Evolutionary conservation across 2,329 filamentous ascomycete genomes (phyloP).

Genomic region (Colletotrichum zoysiae): DNA sequence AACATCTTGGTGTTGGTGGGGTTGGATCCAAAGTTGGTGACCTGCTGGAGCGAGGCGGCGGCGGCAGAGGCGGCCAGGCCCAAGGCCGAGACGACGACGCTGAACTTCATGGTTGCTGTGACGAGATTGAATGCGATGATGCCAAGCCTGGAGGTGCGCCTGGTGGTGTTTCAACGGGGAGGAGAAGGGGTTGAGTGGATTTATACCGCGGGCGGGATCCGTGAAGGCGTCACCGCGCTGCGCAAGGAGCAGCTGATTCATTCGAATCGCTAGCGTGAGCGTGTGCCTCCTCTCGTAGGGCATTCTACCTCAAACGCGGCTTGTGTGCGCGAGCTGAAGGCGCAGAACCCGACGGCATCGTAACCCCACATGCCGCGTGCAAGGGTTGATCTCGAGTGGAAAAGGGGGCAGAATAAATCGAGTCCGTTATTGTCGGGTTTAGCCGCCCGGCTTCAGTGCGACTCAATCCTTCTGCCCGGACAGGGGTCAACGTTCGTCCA

Average conservation of each 20-base stretch:
- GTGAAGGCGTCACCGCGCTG: not conserved
- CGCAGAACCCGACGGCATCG: not conserved
- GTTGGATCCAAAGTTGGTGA: constrained; percentile 48
- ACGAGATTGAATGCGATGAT: not conserved
- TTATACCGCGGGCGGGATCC: not conserved
- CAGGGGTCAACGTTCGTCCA: not conserved
- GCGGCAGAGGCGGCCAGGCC: constrained; percentile 42
- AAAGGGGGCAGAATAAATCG: not conserved
- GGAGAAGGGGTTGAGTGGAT: no score
- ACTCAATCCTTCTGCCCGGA: not conserved
- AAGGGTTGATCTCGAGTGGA: not conserved
- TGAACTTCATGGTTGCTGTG: constrained; percentile 31
- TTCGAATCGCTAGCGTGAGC: not conserved
- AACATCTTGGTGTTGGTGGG: constrained; percentile 47
- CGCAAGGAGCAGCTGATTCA: not conserved
- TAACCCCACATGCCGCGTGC: not conserved
- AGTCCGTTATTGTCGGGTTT: not conserved
- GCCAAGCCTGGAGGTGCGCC: not conserved
- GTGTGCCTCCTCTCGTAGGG: not conserved
- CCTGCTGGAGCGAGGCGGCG: constrained; percentile 47
- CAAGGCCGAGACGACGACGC: constrained; percentile 27
- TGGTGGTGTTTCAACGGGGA: not conserved
- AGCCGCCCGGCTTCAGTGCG: not conserved
- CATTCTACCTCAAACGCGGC: not conserved
- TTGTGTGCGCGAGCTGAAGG: not conserved